Evolutionary conservation across 2,329 filamentous ascomycete genomes (phyloP), one percentile per base, ranked within the genome.

Genomic region (Aspergillus ibericus): DNA sequence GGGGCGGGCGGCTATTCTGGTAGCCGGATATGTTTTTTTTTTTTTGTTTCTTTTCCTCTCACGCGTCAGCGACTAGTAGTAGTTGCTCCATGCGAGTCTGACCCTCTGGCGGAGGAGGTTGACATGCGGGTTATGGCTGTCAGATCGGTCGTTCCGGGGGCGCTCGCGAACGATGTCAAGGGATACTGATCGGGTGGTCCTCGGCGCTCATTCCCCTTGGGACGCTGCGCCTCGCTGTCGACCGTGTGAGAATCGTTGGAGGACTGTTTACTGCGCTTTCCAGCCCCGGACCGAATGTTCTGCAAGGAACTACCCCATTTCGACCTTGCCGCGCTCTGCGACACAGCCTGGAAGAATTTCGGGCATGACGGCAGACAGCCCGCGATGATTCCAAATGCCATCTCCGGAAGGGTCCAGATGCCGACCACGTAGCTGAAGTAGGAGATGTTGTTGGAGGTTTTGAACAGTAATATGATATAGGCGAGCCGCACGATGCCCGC

Each of bases 401-500:
- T 8, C 36, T 54, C 51, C 8, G 51, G 51, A 13, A 25, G n/a
- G 2, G 51, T 54, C 51, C 51, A 54, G 4, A 44, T 4, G 9
- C 51, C 51, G 12, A 35, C 35, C 36, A 54, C n/a, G 36, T 20
- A 54, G n/a, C 20, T 18, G n/a, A 12, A 54, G 36, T 54, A 54
- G 9, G 51, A 29, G 20, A 46, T 22, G 12, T 54, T 54, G 25
- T 54, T 12, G 38, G 22, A 35, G 2, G 46, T n/a, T 25, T 16
- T 22, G 15, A 9, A 18, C 6, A 46, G n/a, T 3, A 44, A 10
- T 10, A 46, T 16, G 38, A 35, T 34, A 32, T 53, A 53, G 7
- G 27, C 51, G 15, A 53, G 51, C 25, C 51, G 13, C 16, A 34
- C 27, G 36, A 53, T 32, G 3, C 36, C 22, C 10, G 51, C 25